Evolutionary conservation across 495 filamentous ascomycete species (phyloP), one percentile per base, ranked within the genome.

Genomic region (Neurospora sp.): DNA sequence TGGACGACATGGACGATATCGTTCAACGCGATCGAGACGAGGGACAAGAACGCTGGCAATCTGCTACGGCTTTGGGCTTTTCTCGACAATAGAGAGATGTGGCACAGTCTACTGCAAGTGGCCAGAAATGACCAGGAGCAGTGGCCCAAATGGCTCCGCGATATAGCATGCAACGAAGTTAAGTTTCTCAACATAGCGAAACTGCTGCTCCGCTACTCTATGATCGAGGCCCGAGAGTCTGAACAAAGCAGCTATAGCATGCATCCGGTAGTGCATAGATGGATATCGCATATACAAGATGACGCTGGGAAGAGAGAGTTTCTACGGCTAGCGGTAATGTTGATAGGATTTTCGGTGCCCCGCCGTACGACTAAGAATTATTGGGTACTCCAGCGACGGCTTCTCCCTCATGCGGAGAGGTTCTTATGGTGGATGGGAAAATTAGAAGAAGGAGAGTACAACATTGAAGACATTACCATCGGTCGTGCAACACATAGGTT

Each of bases 251-350:
- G 61, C 72, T 76, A 80, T 75, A 75, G 73, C 71, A 81, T 81
- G 69, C 78, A 83, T 71, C 74, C 74, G 70, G 79, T 81, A 41
- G 77, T 81, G 40, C 76, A 83, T 74, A 78, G 77, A 75, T 82
- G 75, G 79, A 76, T 72, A 38, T 73, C 69, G 39, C 61, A 78
- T 31, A 73, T 76, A 39, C 73, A 77, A 70, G 74, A 74, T 74
- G 35, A 72, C 37, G 41, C 73, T 22, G 27, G 38, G 39, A 74
- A 72, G 68, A 69, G 44, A 73, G 69, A 70, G 39, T 69, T 78
- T 22, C 61, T 74, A 48, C 70, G 53, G 71, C 69, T 77, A 38
- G 78, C 75, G 48, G 59, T 76, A 38, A 70, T 75, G n/a, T n/a
- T 80, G 42, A 71, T 79, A 72, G 78, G 76, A 44, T 74, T 69